Base-by-base conservation (phyloP, 2,329 filamentous ascomycete species). In the Ramularia collo-cygni region DNA sequence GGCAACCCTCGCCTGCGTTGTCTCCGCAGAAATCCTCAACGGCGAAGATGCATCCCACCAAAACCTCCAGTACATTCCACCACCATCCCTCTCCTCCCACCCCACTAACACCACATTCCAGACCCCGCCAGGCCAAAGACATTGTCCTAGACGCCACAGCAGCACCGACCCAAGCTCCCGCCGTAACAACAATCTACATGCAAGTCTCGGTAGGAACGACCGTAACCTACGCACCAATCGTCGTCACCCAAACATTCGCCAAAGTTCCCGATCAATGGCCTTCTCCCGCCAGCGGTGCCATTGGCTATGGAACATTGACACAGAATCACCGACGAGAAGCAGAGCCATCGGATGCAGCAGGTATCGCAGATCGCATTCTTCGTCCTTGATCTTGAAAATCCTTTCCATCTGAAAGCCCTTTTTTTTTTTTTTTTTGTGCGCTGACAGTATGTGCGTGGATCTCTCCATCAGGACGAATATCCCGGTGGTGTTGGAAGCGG, bases 221-320 rank as follows among this genome's bases (percentile, higher is more conserved):
- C 1, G 45, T 46, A 17, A 55, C 54, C 18, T 60, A 43, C 28
- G 38, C 47, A 12, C 26, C 49, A 16, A 40, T 55, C 42, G 38
- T 52, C 37, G 60, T 58, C 48, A 59, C 57, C 2, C 59, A 62
- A 30, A 53, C 50, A 8, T 61, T 60, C 41, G 47, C 47, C 7
- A 29, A 38, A 9, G 49, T 58, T 1, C 57, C 56, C 8, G 52
- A 56, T 27, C 56, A 61, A 37, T 44, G 41, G 36, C 46, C 54
- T 8, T 47, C 42, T 2, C 48, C 58, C 0, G 46, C 41, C 16
- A 29, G 30, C 10, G 59, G 59, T 14, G 12, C 21, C 2, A 57
- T 62, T 27, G 59, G 59, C 28, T 35, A 51, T 15, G 59, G 59
- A 12, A 58, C 21, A 24, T 24, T 24, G 21, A 24, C 21, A 45